Percentiles rank a stretch among this genome's conserved stretches.
These are phyloP conservation scores for Gossypium ekmanianum DNA, from an alignment of 345 rosid genomes.

Conservation along the genomic window DNA sequence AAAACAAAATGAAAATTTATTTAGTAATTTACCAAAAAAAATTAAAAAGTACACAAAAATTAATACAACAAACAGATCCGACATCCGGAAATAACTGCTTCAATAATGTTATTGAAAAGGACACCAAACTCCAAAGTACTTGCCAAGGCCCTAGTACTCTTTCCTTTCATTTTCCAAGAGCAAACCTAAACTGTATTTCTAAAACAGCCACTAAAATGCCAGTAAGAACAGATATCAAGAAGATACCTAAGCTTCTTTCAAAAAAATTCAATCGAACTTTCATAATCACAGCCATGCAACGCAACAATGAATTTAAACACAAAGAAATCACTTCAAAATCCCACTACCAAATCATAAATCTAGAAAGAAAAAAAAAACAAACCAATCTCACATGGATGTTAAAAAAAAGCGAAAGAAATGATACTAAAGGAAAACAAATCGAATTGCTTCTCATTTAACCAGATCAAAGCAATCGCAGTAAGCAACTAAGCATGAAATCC, in stretches of 20 bases:
- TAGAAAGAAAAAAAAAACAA: no score
- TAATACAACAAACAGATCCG: not conserved
- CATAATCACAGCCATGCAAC: not conserved
- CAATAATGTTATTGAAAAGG: not conserved
- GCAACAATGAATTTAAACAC: not conserved
- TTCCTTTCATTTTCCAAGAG: not conserved
- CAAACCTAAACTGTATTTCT: not conserved
- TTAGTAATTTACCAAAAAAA: not conserved
- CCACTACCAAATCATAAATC: not conserved
- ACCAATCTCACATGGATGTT: no score
- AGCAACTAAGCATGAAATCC: constrained; percentile 8
- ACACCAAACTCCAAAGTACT: not conserved
- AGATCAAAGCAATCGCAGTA: constrained; percentile 22
- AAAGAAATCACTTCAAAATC: not conserved
- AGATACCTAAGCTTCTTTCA: not conserved
- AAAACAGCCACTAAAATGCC: constrained; percentile 6
- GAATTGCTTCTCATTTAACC: constrained; percentile 5
- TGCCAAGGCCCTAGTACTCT: not conserved
- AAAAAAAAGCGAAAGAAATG: no score
- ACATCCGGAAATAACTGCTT: not conserved
- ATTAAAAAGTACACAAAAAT: not conserved
- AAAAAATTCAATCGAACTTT: not conserved
- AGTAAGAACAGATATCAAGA: not conserved
- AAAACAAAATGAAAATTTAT: not conserved
- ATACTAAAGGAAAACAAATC: not conserved